Base-by-base conservation (phyloP, 2,329 filamentous ascomycete species). In the Fusarium sp. region DNA sequence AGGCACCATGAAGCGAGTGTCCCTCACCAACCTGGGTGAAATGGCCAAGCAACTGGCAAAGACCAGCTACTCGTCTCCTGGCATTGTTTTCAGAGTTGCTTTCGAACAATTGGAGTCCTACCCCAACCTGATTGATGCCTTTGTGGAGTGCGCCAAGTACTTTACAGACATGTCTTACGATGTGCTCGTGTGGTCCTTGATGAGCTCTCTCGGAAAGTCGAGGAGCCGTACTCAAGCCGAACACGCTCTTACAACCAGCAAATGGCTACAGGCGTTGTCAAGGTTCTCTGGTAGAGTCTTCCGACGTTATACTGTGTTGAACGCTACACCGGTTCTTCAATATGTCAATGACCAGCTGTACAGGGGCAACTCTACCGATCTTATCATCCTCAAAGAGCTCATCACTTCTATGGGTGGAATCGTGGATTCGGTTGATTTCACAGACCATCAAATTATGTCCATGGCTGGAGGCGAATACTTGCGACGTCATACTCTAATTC, bases 351-450 rank as follows among this genome's bases (percentile, higher is more conserved):
- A 93, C 65, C 94, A 98, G 77, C 87, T 99, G 7, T 87, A 90
- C 52, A 87, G 87, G 52, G 92, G 94, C 68, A 97, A 97, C 73
- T 92, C 94, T 1, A 97, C 93, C 12, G 94, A 98, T 78, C 85
- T 99, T 34, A 93, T 97, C 69, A 93, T 99, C 65, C 83, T 99
- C 44, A 92, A 96, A 77, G 94, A 98, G 76, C 87, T 99, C 65
- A 92, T 98, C 54, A 90, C 90, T 37, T 93, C 92, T 4, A 98
- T 99, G 96, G 94, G 93, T 20, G 97, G 97, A 47, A 94, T 99
- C 64, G 91, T 95, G 14, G 90, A 94, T 6, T 91, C 95, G 65
- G 88, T 91, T 55, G 93, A 94, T 76, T 95, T 97, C 76, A 98
- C 93, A 30, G 95, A 99, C 72, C 84, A 90, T 20, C 94, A 98